phyloP scores from a whole-genome alignment of 2,329 filamentous ascomycete genomes.

The Ramularia collo-cygni region DNA sequence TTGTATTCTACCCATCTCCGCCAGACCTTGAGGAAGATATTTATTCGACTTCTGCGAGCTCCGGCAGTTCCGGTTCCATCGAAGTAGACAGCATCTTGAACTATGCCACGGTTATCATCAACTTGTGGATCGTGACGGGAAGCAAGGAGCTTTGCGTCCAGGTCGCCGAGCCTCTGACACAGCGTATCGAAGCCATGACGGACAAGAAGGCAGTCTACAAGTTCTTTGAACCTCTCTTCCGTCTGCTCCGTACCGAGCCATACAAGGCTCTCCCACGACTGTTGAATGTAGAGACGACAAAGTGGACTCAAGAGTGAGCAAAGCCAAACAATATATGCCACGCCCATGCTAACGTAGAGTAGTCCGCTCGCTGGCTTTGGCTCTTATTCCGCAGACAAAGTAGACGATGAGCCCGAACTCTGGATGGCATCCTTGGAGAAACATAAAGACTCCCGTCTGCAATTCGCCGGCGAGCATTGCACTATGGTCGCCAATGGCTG shows the following conservation, averaged over 20 bases:
- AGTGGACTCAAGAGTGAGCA: constrained; percentile 37
- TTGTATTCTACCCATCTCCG: constrained; percentile 39
- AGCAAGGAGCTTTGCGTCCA: constrained; percentile 39
- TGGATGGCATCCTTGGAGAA: constrained; percentile 33
- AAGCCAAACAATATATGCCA: not conserved
- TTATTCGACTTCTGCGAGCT: constrained; percentile 19
- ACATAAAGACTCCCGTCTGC: constrained; percentile 32
- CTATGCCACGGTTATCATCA: constrained; percentile 39
- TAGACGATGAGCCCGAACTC: constrained; percentile 36
- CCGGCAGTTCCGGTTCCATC: constrained; percentile 25
- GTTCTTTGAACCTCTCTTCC: constrained; percentile 42
- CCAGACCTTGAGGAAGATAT: constrained; percentile 20
- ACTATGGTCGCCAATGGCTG: constrained; percentile 38
- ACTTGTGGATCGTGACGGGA: constrained; percentile 40
- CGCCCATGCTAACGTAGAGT: not conserved
- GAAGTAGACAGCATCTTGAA: constrained; percentile 34
- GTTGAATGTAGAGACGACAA: constrained; percentile 37
- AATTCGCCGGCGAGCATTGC: constrained; percentile 37
- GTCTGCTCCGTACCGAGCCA: constrained; percentile 37
- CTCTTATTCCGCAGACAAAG: constrained; percentile 39
- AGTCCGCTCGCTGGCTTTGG: constrained; percentile 37
- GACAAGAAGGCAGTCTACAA: constrained; percentile 32
- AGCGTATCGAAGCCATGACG: constrained; percentile 39
- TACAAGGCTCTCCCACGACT: constrained; percentile 38
- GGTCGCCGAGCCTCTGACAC: constrained; percentile 39